Conservation (phyloP, 495 filamentous ascomycete species). For the Cryomyces antarcticus region DNA sequence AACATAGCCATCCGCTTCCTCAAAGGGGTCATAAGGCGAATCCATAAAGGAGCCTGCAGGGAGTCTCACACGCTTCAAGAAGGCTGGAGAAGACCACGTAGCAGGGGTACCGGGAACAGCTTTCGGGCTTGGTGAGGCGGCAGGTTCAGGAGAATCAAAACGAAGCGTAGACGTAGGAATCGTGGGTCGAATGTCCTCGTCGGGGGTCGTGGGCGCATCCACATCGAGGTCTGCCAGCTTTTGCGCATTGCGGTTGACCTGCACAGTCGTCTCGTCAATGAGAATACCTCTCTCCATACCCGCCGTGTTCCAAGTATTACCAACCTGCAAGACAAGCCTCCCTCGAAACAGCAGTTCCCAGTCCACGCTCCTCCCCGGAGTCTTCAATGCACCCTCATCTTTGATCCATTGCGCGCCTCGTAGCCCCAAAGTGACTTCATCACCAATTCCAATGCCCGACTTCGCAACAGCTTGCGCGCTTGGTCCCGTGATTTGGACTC, state of each 20-base stretch:
- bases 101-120: slow-evolving; percentile 1
- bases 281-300: neutral
- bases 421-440: slow-evolving; percentile 48
- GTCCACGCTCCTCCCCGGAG: slow-evolving; percentile 48
- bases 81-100: slow-evolving; percentile 54
- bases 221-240: slow-evolving; percentile 3
- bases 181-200: neutral
- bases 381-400: slow-evolving; percentile 22
- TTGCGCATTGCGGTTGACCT: neutral
- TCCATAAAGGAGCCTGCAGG: slow-evolving; percentile 40
- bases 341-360: slow-evolving; percentile 50
- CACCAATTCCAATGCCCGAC: slow-evolving; percentile 50
- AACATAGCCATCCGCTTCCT: slow-evolving; percentile 42
- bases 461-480: slow-evolving; percentile 49
- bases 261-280: neutral
- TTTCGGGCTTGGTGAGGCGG: neutral
- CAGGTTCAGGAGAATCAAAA: neutral
- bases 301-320: neutral
- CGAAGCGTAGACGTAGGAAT: neutral
- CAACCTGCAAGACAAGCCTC: slow-evolving; percentile 39
- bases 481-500: slow-evolving; percentile 51
- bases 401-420: slow-evolving; percentile 38
- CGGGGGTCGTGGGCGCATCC: neutral
- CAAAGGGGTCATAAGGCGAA: slow-evolving; percentile 44
- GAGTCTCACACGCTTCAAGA: slow-evolving; percentile 41